Evolutionary conservation across 495 filamentous ascomycete species (phyloP).

Genomic region (Tuber indicum): DNA sequence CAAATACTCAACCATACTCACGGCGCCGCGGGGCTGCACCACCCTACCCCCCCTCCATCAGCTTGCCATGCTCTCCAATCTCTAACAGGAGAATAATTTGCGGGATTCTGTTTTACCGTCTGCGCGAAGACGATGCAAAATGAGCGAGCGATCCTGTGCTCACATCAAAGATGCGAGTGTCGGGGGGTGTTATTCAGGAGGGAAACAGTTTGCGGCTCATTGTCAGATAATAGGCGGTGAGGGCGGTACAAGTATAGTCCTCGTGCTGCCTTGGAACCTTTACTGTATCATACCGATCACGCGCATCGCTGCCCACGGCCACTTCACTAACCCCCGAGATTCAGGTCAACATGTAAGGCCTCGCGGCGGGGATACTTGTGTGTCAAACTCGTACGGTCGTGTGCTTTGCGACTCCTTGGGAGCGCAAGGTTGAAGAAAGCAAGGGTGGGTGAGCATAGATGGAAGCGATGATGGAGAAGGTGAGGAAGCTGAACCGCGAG

Average conservation of each 20-base stretch:
- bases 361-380: neutral
- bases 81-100: conserved; percentile 48
- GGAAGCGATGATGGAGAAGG: neutral
- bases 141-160: too few relatives aligned
- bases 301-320: too few relatives aligned
- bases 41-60: conserved; percentile 44
- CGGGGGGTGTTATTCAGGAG: neutral
- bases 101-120: conserved; percentile 45
- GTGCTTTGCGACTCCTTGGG: neutral
- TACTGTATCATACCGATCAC: neutral
- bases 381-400: neutral
- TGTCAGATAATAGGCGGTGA: neutral
- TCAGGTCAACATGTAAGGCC: neutral
- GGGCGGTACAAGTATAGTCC: neutral
- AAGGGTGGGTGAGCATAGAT: neutral
- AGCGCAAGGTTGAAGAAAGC: neutral
- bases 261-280: neutral
- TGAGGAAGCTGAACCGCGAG: neutral
- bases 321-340: neutral
- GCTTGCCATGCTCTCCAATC: conserved; percentile 47
- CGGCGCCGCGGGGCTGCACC: conserved; percentile 42
- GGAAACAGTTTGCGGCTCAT: neutral
- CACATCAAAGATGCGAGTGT: too few relatives aligned
- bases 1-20: conserved; percentile 46
- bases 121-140: conserved; percentile 21